Evolutionary conservation across 163 green algal genomes (phyloP), one percentile per base, ranked within the genome.

Genomic region (Chloroidium sp.): DNA sequence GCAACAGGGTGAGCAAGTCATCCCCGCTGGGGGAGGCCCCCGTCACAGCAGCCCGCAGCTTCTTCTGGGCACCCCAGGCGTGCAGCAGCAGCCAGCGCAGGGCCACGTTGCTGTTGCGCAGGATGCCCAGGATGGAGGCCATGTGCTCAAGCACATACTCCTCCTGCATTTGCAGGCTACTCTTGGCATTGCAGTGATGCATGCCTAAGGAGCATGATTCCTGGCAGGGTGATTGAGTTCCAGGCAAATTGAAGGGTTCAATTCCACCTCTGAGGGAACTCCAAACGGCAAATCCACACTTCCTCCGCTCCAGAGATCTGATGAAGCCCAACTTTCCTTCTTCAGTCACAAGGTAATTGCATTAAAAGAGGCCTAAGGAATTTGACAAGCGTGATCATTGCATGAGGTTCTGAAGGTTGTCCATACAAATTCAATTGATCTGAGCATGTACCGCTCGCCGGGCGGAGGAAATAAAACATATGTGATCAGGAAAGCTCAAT

Each of bases 61-160:
- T 79, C 3, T n/a, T 58, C 4, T 85, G 77, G 57, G n/a, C 57
- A 0, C 12, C 59, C 13, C 13, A 61, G 36, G 72, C 69, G 74
- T 85, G 81, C 81, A 85, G 74, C 62, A 85, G 74, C 62, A 82
- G 77, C 81, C 81, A 85, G 1, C 81, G 69, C 72, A 82, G 77
- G 0, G 74, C 60, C 4, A 82, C 77, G 62, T 82, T 82, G 72
- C 12, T 59, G 58, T 3, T 14, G 62, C 81, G 77, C 77, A 85
- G 77, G 77, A 72, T 78, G 62, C 57, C 67, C 36, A 85, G 69
- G 59, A 85, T 60, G n/a, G 80, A 77, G 62, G 67, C 57, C 62
- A 68, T 82, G 77, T 82, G 74, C 77, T 82, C n/a, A 13, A 85
- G 62, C 57, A 85, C 64, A 59, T 80, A 85, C 72, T 85, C 81